Percentiles rank a stretch among this genome's conserved stretches.
Conservation (phyloP, 257 asterid genomes). For the Hygrophila difformis region DNA sequence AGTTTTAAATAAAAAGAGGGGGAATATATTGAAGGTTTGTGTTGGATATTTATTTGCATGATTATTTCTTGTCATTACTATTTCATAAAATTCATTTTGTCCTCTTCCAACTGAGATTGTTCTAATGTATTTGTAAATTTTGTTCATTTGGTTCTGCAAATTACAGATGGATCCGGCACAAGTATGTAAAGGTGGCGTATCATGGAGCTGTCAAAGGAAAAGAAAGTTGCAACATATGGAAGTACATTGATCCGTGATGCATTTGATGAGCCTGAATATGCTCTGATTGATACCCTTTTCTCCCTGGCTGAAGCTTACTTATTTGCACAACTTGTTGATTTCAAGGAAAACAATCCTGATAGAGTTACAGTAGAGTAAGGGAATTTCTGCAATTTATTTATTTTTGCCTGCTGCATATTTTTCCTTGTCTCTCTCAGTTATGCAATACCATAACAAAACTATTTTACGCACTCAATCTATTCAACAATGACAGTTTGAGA, state of each 20-base stretch:
- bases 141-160: not conserved
- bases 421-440: too few species aligned
- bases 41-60: not conserved
- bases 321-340: conserved; percentile 95
- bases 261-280: conserved; percentile 94
- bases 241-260: conserved; percentile 72
- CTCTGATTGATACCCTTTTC: conserved; percentile 90
- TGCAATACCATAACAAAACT: too few species aligned
- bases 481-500: too few species aligned
- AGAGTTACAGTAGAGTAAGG: conserved; percentile 83
- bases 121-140: not conserved
- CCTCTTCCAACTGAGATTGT: not conserved
- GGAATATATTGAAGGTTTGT: conserved; percentile 92
- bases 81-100: not conserved
- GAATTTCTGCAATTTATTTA: conserved; percentile 12
- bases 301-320: conserved; percentile 94
- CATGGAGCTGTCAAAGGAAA: conserved; percentile 95
- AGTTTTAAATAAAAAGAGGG: conserved; percentile 91
- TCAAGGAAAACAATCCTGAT: conserved; percentile 85
- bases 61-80: not conserved
- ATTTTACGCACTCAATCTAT: too few species aligned
- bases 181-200: conserved; percentile 93
- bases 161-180: conserved; percentile 96
- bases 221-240: conserved; percentile 82
- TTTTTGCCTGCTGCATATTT: too few species aligned